Evolutionary conservation across 805 yeast genomes (phyloP), one percentile per base, ranked within the genome.

Genomic region (Hanseniaspora vineae): DNA sequence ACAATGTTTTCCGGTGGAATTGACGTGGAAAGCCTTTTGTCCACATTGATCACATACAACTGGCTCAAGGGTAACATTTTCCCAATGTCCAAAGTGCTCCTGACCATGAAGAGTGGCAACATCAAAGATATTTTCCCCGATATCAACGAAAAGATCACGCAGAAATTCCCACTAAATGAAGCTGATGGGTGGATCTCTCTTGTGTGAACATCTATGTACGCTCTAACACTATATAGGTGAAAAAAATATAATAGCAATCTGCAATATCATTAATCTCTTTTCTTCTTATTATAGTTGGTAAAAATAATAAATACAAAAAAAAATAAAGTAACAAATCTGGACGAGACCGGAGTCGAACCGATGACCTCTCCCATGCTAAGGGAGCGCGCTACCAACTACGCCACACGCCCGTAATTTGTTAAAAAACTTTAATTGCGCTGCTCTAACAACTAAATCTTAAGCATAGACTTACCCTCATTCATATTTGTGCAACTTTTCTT

Each of bases 341-440:
- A 77, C 81, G 78, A 76, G 80, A 74, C 77, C 76, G 81, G 81
- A 77, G 72, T 77, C 78, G 82, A 76, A 76, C 81, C 81, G 77
- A 77, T 76, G 82, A 77, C 83, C 82, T 77, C 76, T 76, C 80
- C 76, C 82, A 77, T 77, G 81, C 81, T 76, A 77, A 76, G 82
- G 76, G 78, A 75, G 75, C 82, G 82, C 82, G 82, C 82, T 77
- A 78, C 83, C 82, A 76, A 78, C 83, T 78, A 75, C 83, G 82
- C 82, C 83, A 77, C 81, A 77, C 79, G 81, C 83, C 82, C 82
- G 40, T 37, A 37, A n/a, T 33, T 33, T 33, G 10, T 33, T 33
- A 10, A 33, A n/a, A n/a, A n/a, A n/a, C n/a, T n/a, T n/a, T n/a
- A n/a, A n/a, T n/a, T n/a, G n/a, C n/a, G n/a, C n/a, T n/a, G n/a